Base-by-base conservation (phyloP, 164 flowering plant genomes). In the Sedum album region DNA sequence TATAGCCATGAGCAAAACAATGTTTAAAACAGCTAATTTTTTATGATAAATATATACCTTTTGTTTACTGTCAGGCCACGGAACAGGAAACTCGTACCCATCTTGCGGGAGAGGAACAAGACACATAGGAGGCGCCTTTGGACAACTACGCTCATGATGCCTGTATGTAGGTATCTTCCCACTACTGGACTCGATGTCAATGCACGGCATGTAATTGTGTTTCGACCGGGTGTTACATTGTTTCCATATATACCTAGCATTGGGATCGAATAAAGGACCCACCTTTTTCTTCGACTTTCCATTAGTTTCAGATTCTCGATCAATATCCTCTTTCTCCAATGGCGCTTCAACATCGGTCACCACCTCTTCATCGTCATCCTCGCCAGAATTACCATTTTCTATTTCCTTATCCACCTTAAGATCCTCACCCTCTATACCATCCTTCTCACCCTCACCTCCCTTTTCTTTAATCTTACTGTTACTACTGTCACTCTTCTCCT, bases 91-190 rank as follows among this genome's bases (percentile, higher is more conserved):
- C 28, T 25, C 76, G 79, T 90, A 91, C 0, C 96, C 99, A 28
- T 72, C 82, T n/a, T 73, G 89, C 1, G 94, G 91, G 68, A 90
- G 90, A 39, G 96, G 86, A 74, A 91, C 96, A 13, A 94, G 81
- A 77, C 99, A 94, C 89, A 82, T 84, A 28, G 82, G 84, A 73
- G 87, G 80, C 25, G 73, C 48, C 74, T 66, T 80, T 1, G 97
- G 99, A 72, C 99, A 94, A 76, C 89, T 91, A 75, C 97, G 84
- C 77, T 94, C 97, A 31, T 60, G 80, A 76, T 91, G 96, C 69
- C 97, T 75, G 74, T 88, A 88, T 33, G 83, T 73, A 75, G 82
- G 91, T 63, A 79, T 61, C 79, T 70, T 91, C 62, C 79, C 80
- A 35, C 70, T 46, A 25, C 78, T 51, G 66, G 73, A 68, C 66